Percentiles rank a stretch among this genome's conserved stretches.
phyloP scores from a whole-genome alignment of 2,329 filamentous ascomycete genomes.

The Diplodia scrobiculata region DNA sequence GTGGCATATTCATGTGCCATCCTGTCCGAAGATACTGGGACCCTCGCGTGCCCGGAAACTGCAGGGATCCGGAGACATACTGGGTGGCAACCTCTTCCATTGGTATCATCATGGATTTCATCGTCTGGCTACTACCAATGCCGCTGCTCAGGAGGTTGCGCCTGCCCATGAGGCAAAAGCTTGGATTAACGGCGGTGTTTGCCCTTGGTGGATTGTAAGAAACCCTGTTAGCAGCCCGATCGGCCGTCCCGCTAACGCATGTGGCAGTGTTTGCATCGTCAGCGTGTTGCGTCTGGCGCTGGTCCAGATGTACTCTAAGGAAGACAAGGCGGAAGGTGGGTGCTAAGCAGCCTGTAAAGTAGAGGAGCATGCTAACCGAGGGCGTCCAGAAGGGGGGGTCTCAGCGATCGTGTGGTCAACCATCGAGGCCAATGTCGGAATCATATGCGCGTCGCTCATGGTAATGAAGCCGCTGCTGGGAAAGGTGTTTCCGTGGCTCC shows the following conservation, averaged over 20 bases:
- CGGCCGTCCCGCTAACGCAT: neutral
- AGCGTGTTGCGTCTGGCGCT: conserved; percentile 42
- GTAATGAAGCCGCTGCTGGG: conserved; percentile 67
- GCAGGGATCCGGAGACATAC: conserved; percentile 37
- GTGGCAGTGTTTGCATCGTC: conserved; percentile 38
- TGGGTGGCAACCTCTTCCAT: conserved; percentile 40
- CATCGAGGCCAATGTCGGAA: conserved; percentile 81
- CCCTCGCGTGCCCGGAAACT: conserved; percentile 37
- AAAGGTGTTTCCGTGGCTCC: conserved; percentile 62
- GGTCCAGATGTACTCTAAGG: conserved; percentile 37
- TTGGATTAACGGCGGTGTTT: conserved; percentile 43
- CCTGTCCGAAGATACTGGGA: conserved; percentile 42
- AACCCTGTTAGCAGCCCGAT: neutral
- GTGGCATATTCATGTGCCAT: conserved; percentile 42
- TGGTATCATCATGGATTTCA: conserved; percentile 41
- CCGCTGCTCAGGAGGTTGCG: conserved; percentile 39
- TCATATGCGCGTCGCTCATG: conserved; percentile 81
- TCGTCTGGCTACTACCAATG: conserved; percentile 41
- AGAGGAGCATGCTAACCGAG: neutral
- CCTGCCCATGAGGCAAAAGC: conserved; percentile 42
- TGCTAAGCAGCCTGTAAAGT: neutral
- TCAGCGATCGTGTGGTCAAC: conserved; percentile 37
- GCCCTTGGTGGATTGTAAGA: conserved; percentile 45
- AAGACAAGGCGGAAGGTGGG: conserved; percentile 30
- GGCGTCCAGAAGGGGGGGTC: conserved; percentile 6